Evolutionary conservation across 1,139 yeast species (phyloP).

Genomic region (Candida freyschussii): DNA sequence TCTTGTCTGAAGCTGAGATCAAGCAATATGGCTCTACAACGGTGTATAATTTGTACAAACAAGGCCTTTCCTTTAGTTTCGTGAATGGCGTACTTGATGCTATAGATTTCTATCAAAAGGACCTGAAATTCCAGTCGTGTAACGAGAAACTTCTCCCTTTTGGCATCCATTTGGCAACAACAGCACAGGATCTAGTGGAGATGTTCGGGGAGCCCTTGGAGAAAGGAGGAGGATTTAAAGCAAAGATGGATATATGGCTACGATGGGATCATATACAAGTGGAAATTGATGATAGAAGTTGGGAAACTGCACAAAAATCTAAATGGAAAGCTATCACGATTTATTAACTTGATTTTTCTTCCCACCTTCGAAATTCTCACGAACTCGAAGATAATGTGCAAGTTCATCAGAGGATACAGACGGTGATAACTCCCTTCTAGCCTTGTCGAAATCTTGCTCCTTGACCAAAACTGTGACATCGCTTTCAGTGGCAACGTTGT

Average conservation of each 20-base stretch:
- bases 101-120: constrained; percentile 26
- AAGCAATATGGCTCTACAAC: constrained; percentile 6
- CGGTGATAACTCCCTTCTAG: constrained; percentile 68
- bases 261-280: constrained; percentile 27
- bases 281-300: constrained; percentile 25
- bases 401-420: constrained; percentile 87
- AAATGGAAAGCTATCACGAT: constrained; percentile 11
- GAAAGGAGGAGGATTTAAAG: constrained; percentile 29
- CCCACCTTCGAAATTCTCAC: constrained; percentile 64
- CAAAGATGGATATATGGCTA: constrained; percentile 28
- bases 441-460: constrained; percentile 69
- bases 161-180: constrained; percentile 7
- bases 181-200: constrained; percentile 23
- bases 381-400: constrained; percentile 69
- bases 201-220: constrained; percentile 29
- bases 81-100: constrained; percentile 21
- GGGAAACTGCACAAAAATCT: constrained; percentile 25
- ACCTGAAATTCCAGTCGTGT: constrained; percentile 14
- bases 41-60: constrained; percentile 9
- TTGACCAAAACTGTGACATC: constrained; percentile 70
- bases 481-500: constrained; percentile 61
- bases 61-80: constrained; percentile 22
- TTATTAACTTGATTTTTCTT: constrained; percentile 8
- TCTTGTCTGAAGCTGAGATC: constrained; percentile 1
- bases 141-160: constrained; percentile 7